Base-by-base conservation (phyloP, 805 yeast species). In the Yamadazyma sp. region DNA sequence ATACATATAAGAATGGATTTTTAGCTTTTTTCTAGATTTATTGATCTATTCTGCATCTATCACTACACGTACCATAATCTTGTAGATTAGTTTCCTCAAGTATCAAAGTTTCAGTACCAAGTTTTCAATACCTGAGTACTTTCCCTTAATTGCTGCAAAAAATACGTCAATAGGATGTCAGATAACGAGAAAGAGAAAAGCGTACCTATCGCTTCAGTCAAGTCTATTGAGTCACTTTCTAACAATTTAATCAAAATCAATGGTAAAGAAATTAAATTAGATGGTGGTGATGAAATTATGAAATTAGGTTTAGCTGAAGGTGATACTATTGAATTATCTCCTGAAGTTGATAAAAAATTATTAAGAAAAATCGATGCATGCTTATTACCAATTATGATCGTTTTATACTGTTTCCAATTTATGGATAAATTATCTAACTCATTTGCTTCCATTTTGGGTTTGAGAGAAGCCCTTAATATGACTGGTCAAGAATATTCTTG, bases 281-380 rank as follows among this genome's bases (percentile, higher is more conserved):
- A 35, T 18, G 64, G 62, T 44, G 70, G 62, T 6, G 75, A 69
- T 45, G 59, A 53, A 24, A 71, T 68, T 20, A 56, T 66, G 60
- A 46, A 51, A 24, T 50, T 51, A 31, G 66, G 63, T 6, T 26
- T 56, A n/a, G 50, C 52, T 4, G 43, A 44, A 13, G 49, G 40
- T 7, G 40, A 39, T 3, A 30, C 40, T 12, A 38, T 42, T 19
- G 45, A 39, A 5, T 23, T 50, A 1, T 49, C 49, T 15, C 49
- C 48, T 10, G 46, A 40, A 31, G 38, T 44, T 4, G 42, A 45
- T 27, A 44, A 32, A 14, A 48, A 36, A 19, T 30, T 56, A 12
- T 30, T 45, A 7, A n/a, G 50, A 10, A 48, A 53, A 35, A 58
- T 55, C 21, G 58, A 55, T 40, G 6, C 47, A 3, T 51, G 30